Evolutionary conservation across 306 rosid genomes (phyloP).

Genomic region (Phaseolus lunatus): DNA sequence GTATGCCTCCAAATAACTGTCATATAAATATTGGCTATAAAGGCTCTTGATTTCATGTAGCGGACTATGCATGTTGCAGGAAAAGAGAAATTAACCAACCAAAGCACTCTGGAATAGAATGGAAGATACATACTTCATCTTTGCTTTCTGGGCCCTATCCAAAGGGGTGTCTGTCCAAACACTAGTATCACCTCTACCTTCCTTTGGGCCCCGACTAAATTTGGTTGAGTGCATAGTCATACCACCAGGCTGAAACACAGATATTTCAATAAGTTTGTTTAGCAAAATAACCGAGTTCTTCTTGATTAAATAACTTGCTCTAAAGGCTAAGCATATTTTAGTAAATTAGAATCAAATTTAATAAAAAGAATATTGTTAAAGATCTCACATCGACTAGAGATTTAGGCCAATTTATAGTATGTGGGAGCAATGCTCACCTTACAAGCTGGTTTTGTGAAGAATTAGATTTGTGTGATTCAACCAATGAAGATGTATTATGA

Average conservation of each 20-base stretch:
- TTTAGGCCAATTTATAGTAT: too few species aligned
- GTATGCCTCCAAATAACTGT: slow-evolving; percentile 94
- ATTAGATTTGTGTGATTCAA: too few species aligned
- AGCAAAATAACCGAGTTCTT: background rate
- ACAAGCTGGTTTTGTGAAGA: too few species aligned
- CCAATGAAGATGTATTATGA: too few species aligned
- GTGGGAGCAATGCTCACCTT: too few species aligned
- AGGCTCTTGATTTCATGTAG: slow-evolving; percentile 36
- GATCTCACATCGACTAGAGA: too few species aligned
- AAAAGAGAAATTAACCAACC: slow-evolving; percentile 29
- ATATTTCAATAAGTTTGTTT: background rate
- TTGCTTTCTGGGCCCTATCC: slow-evolving; percentile 91
- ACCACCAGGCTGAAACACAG: slow-evolving; percentile 77
- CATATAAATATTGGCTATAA: slow-evolving; percentile 31
- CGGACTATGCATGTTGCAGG: slow-evolving; percentile 16
- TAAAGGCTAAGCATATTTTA: background rate
- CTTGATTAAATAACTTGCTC: background rate
- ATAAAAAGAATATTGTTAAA: too few species aligned
- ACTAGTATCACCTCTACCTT: slow-evolving; percentile 94
- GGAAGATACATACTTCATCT: slow-evolving; percentile 67
- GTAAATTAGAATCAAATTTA: background rate
- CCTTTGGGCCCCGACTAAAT: slow-evolving; percentile 72
- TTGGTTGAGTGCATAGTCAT: slow-evolving; percentile 75
- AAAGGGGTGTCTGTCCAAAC: slow-evolving; percentile 90
- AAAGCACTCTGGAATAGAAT: slow-evolving; percentile 36